Conservation (phyloP, 768 basidiomycete genomes). For the Boletus sp. region DNA sequence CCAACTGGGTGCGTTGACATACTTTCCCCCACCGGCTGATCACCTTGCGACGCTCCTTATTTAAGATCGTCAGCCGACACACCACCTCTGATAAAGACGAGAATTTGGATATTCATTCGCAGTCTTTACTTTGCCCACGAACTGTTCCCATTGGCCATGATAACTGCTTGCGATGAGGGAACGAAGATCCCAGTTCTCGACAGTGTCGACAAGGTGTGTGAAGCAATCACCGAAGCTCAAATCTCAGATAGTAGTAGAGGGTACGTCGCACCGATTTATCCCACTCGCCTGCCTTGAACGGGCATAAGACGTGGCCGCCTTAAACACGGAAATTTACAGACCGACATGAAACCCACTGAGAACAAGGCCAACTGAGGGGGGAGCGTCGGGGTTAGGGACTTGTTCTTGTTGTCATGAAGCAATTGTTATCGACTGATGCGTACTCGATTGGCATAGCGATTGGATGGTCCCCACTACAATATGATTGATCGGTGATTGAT, state of each 20-base stretch:
- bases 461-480: not conserved
- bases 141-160: not conserved
- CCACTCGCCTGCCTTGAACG: not conserved
- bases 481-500: not conserved
- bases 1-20: not conserved
- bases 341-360: slow-evolving; percentile 4
- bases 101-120: not conserved
- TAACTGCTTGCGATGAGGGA: not conserved
- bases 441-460: not conserved
- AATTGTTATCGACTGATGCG: not conserved
- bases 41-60: not conserved
- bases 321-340: not conserved
- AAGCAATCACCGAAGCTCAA: slow-evolving; percentile 1
- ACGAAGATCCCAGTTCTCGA: not conserved
- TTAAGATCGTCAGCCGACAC: not conserved
- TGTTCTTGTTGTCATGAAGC: not conserved
- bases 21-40: not conserved
- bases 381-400: not conserved
- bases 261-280: not conserved
- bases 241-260: not conserved
- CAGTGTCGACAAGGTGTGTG: slow-evolving; percentile 2
- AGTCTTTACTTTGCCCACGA: not conserved
- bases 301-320: not conserved
- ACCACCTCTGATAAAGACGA: not conserved
- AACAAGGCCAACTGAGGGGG: not conserved